Percentiles rank a stretch among this genome's conserved stretches.
Evolutionary conservation across 257 asterid species (phyloP).

Genomic region (Fraxinus pennsylvanica): DNA sequence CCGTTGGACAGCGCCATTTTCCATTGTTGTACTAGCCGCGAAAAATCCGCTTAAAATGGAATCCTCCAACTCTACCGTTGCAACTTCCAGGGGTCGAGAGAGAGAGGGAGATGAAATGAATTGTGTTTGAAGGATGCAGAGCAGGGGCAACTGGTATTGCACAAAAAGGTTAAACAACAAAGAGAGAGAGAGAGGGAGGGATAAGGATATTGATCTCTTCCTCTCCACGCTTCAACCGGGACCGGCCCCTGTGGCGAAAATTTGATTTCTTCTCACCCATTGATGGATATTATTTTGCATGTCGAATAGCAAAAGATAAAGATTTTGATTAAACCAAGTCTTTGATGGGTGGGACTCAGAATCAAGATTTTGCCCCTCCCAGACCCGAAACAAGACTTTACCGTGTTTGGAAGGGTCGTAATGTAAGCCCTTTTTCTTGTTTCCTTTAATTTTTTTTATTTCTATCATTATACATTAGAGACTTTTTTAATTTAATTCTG

Average conservation of each 20-base stretch:
- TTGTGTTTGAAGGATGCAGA: constrained; percentile 37
- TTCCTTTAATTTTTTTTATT: not conserved
- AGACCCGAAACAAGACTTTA: constrained; percentile 58
- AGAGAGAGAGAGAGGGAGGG: constrained; percentile 9
- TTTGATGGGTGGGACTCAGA: constrained; percentile 48
- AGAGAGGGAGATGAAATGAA: not conserved
- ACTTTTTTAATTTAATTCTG: not conserved
- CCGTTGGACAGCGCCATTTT: too few species aligned
- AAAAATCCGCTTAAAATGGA: constrained; percentile 31
- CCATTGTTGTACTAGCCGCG: constrained; percentile 22
- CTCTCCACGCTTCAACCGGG: constrained; percentile 38
- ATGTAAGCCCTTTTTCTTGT: constrained; percentile 42
- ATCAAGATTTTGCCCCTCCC: constrained; percentile 56
- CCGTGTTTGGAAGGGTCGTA: constrained; percentile 91
- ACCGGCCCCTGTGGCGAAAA: constrained; percentile 33
- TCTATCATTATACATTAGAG: not conserved
- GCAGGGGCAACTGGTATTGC: constrained; percentile 42
- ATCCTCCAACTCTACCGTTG: constrained; percentile 34
- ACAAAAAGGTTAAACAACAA: constrained; percentile 24
- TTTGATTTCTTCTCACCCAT: constrained; percentile 33
- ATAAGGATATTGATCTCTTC: constrained; percentile 22
- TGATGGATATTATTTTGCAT: constrained; percentile 35
- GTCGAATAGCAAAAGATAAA: constrained; percentile 19
- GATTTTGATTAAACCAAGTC: constrained; percentile 3
- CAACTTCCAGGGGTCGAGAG: constrained; percentile 34